Evolutionary conservation across 768 basidiomycete genomes (phyloP), one percentile per base, ranked within the genome.

Genomic region (Lactarius pseudohatsudake): DNA sequence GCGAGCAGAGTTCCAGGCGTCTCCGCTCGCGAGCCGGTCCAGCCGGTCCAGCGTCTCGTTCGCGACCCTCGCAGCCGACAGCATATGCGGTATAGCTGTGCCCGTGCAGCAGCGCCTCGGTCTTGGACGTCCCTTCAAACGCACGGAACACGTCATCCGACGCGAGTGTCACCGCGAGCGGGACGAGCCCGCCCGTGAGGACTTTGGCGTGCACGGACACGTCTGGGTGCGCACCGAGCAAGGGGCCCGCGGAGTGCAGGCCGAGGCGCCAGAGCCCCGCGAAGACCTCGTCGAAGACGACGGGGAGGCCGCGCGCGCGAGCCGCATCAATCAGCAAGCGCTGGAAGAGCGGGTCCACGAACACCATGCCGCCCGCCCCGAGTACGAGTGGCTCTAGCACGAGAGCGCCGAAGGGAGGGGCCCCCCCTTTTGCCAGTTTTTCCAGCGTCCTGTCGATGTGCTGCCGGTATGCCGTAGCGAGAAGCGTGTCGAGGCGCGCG

Each of bases 261-360:
- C 94, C 94, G 56, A 96, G 81, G 40, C 96, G 91, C 73, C 94
- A 86, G n/a, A 98, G 81, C 0, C 96, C 96, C 28, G 90, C 86
- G 74, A 98, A 98, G 11, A 98, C 96, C 76, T 98, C 96, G 75
- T 98, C 96, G 72, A 91, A 98, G 65, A 98, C 86, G 70, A 98
- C 89, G 0, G 96, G 94, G 16, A 98, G 79, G 3, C 91, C 90
- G 5, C 79, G 80, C 86, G 81, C 76, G 65, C 96, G 87, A 6
- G 92, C 91, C 3, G 86, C 83, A 71, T 97, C 94, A 47, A 98
- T 79, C 69, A 98, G 76, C 36, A 94, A 80, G 32, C 92, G 85
- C 75, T 98, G 96, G 82, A 96, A 98, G 53, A 98, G 86, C 10
- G 96, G 96, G 74, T 98, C 96, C 30, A 98, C 93, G 73, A 98